phyloP scores from a whole-genome alignment of 2,329 filamentous ascomycete genomes.

The Fusarium luffae region DNA sequence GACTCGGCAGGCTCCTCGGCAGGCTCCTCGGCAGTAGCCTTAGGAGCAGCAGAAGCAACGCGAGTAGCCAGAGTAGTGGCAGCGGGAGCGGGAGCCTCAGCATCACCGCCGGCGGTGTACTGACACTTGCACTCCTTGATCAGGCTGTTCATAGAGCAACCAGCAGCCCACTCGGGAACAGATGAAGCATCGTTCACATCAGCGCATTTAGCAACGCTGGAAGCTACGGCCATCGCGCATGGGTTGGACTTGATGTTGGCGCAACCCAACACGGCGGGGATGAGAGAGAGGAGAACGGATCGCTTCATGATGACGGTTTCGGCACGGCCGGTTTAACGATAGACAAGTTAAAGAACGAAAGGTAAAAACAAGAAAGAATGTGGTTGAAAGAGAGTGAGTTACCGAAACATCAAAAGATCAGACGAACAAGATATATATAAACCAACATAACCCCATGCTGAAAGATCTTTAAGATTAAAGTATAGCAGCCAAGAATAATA shows the following conservation, averaged over 20 bases:
- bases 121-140: constrained; percentile 50
- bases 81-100: constrained; percentile 12
- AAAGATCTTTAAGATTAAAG: constrained; percentile 25
- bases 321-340: constrained; percentile 30
- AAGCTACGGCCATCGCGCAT: constrained; percentile 7
- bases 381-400: constrained; percentile 12
- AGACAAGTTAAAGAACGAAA: constrained; percentile 27
- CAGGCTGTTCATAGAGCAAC: constrained; percentile 46
- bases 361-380: constrained; percentile 4
- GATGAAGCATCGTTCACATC: constrained; percentile 42
- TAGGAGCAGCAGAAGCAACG: constrained; percentile 15
- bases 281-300: constrained; percentile 38
- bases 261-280: constrained; percentile 39
- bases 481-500: constrained; percentile 4
- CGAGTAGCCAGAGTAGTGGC: constrained; percentile 34
- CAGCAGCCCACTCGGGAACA: constrained; percentile 46
- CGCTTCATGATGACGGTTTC: constrained; percentile 30
- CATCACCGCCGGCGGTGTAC: constrained; percentile 36
- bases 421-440: constrained; percentile 15
- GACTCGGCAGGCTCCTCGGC: not conserved
- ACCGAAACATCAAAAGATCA: not conserved
- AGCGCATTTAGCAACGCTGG: too few relatives aligned
- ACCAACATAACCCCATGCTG: not conserved
- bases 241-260: constrained; percentile 38
- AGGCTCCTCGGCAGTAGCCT: constrained; percentile 1